A percentile compares a stretch with the other conserved stretches of the same genome.
These are phyloP conservation scores for Ophiostoma australiae DNA, from an alignment of 2,329 filamentous ascomycete species.

Conservation along the genomic window DNA sequence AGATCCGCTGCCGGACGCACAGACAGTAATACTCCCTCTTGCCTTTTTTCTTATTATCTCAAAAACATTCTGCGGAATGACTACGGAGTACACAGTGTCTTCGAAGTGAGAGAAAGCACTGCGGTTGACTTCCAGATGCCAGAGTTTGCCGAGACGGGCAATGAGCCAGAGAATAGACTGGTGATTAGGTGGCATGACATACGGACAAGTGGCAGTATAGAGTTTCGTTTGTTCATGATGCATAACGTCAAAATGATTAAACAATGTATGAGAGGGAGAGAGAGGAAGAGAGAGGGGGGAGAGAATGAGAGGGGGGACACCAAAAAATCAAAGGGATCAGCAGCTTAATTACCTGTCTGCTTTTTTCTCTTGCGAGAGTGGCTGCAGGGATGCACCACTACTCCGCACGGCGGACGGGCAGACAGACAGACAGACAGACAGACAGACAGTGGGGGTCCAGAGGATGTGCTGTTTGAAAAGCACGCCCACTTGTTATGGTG, in stretches of 20 bases:
- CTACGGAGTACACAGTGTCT: background rate
- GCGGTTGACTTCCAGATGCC: background rate
- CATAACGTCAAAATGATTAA: background rate
- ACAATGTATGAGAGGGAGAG: background rate
- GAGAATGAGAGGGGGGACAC: too few species aligned
- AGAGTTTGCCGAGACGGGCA: background rate
- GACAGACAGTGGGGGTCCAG: background rate
- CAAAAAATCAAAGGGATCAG: background rate
- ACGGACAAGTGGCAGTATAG: background rate
- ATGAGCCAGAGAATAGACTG: background rate
- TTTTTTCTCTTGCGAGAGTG: background rate
- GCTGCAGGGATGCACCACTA: constrained; percentile 5
- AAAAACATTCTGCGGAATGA: background rate
- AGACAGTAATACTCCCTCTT: background rate
- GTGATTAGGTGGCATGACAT: background rate
- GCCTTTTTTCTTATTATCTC: background rate
- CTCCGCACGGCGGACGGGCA: background rate
- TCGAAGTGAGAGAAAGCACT: background rate
- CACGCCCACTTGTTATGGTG: background rate
- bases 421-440: background rate
- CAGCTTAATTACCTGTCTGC: background rate
- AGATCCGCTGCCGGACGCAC: background rate
- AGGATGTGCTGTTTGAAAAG: background rate
- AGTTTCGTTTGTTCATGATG: background rate
- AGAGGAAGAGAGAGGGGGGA: background rate